Percentiles rank a stretch among this genome's conserved stretches.
These are phyloP conservation scores for Fusarium scirpi DNA, from an alignment of 2,329 filamentous ascomycete species.

Conservation along the genomic window DNA sequence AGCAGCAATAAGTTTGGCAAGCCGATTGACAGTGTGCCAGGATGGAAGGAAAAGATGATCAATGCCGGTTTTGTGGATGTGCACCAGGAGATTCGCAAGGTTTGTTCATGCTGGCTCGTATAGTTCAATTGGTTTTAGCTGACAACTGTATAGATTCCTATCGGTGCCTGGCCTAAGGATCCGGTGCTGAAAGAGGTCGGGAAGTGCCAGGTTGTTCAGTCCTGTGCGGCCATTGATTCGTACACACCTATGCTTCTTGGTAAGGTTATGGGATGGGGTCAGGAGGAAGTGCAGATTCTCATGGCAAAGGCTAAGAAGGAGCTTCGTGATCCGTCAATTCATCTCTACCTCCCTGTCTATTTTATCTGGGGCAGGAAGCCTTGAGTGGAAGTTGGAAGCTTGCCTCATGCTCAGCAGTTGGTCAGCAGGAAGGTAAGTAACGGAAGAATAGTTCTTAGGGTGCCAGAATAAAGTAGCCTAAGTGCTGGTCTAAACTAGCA, in stretches of 20 bases:
- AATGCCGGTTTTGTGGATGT: constrained; percentile 28
- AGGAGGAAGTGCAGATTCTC: constrained; percentile 35
- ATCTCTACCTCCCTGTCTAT: constrained; percentile 33
- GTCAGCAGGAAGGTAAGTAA: background rate
- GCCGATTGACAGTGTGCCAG: constrained; percentile 18
- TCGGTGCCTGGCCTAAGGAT: constrained; percentile 32
- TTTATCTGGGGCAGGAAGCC: constrained; percentile 31
- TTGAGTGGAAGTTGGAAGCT: background rate
- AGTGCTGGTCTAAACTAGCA: background rate
- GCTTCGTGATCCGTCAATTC: constrained; percentile 36
- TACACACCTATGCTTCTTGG: constrained; percentile 36
- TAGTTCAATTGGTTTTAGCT: background rate
- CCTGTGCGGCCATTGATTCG: constrained; percentile 32
- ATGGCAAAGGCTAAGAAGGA: constrained; percentile 39
- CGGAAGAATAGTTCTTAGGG: background rate
- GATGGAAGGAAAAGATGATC: constrained; percentile 27
- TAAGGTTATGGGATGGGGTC: constrained; percentile 34
- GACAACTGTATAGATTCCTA: constrained; percentile 15
- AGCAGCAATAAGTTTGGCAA: constrained; percentile 31
- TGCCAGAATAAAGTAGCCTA: background rate
- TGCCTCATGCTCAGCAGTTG: background rate
- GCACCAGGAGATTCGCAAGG: constrained; percentile 27
- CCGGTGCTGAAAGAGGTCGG: constrained; percentile 27
- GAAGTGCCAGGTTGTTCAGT: constrained; percentile 29
- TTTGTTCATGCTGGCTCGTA: background rate